These are phyloP conservation scores for Hibiscus trionum DNA, from an alignment of 345 rosid genomes.

Conservation along the genomic window DNA sequence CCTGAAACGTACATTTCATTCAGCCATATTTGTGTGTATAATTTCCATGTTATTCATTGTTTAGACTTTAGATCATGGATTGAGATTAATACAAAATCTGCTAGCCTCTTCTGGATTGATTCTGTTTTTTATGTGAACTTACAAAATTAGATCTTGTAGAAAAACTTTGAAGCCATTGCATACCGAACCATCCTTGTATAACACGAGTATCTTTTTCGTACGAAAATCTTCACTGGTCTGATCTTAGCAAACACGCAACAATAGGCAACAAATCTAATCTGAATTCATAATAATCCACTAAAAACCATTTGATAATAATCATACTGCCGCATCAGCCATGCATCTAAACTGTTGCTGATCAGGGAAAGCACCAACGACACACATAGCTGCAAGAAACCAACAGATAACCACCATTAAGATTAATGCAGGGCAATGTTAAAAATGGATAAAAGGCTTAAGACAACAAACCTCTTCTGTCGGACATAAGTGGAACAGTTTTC, in stretches of 20 bases:
- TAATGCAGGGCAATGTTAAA: not conserved
- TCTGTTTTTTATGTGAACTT: too few species aligned
- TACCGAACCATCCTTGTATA: not conserved
- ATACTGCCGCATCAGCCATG: constrained; percentile 96
- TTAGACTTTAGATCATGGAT: too few species aligned
- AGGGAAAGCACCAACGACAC: constrained; percentile 97
- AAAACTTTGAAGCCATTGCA: constrained; percentile 6
- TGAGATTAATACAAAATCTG: too few species aligned
- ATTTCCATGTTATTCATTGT: too few species aligned
- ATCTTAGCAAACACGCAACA: constrained; percentile 13
- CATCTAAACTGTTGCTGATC: constrained; percentile 98
- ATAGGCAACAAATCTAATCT: constrained; percentile 4
- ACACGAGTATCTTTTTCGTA: constrained; percentile 1
- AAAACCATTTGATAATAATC: constrained; percentile 95
- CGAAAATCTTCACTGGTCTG: constrained; percentile 17
- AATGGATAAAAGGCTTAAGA: not conserved
- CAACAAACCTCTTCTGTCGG: constrained; percentile 87
- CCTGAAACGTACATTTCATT: too few species aligned
- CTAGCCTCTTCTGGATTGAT: too few species aligned
- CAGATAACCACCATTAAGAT: constrained; percentile 14
- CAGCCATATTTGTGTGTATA: too few species aligned
- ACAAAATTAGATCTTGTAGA: not conserved
- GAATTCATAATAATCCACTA: constrained; percentile 83
- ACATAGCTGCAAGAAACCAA: constrained; percentile 72
- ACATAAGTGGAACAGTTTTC: constrained; percentile 88